A percentile compares a stretch with the other conserved stretches of the same genome.
These are phyloP conservation scores for Daldinia concentrica DNA, from an alignment of 495 filamentous ascomycete species.

Conservation along the genomic window DNA sequence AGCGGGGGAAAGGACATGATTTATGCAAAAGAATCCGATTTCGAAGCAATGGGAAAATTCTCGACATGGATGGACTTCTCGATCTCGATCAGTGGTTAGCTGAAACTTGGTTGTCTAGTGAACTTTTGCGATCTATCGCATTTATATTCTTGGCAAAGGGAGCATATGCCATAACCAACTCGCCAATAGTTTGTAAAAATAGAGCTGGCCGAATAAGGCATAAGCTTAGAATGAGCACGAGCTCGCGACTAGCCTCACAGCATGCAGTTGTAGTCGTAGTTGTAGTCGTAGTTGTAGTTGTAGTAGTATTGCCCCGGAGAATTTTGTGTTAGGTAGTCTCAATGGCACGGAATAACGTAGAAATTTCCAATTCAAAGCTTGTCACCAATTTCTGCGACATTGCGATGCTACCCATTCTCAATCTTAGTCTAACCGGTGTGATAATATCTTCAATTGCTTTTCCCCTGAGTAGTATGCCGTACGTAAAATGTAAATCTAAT, in stretches of 20 bases:
- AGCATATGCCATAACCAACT: not conserved
- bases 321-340: not conserved
- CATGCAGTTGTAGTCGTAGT: not conserved
- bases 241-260: slow-evolving; percentile 20
- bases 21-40: slow-evolving; percentile 29
- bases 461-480: slow-evolving; percentile 6
- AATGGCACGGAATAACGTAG: not conserved
- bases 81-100: slow-evolving; percentile 29
- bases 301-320: not conserved
- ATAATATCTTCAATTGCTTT: not conserved
- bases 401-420: not conserved
- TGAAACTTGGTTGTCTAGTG: too few relatives aligned
- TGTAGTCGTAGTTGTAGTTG: not conserved
- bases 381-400: not conserved
- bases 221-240: slow-evolving; percentile 32
- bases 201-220: slow-evolving; percentile 10
- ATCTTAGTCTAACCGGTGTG: not conserved
- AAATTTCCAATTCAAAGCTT: slow-evolving; percentile 5
- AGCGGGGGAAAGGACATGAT: not conserved
- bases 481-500: slow-evolving; percentile 9
- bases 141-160: slow-evolving; percentile 17
- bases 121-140: slow-evolving; percentile 16
- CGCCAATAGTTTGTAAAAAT: slow-evolving; percentile 20
- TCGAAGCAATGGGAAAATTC: slow-evolving; percentile 36
- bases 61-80: slow-evolving; percentile 19